These are phyloP conservation scores for Saturnispora sekii DNA, from an alignment of 805 yeast genomes.

Conservation along the genomic window DNA sequence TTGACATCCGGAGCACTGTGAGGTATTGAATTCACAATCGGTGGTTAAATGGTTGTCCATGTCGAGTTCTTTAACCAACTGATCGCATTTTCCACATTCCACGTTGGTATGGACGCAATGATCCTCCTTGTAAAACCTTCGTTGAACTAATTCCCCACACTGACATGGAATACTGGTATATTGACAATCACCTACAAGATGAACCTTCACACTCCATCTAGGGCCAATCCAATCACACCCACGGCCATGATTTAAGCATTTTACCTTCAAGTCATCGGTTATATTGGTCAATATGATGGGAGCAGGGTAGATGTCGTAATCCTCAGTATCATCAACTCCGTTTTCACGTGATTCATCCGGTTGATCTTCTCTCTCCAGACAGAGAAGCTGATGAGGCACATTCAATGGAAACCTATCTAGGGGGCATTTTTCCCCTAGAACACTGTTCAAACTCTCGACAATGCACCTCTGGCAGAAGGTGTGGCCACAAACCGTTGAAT, in stretches of 20 bases:
- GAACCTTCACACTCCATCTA: slow-evolving; percentile 49
- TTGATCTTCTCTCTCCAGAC: slow-evolving; percentile 1
- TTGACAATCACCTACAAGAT: slow-evolving; percentile 33
- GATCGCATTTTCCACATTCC: slow-evolving; percentile 31
- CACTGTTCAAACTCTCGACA: slow-evolving; percentile 32
- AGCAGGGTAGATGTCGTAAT: slow-evolving; percentile 35
- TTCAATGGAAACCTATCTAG: slow-evolving; percentile 45
- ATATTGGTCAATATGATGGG: slow-evolving; percentile 52
- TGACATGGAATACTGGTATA: slow-evolving; percentile 31
- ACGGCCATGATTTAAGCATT: slow-evolving; percentile 39
- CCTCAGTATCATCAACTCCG: slow-evolving; percentile 9
- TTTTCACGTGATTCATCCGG: background rate
- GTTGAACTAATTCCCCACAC: slow-evolving; percentile 17
- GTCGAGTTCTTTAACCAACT: slow-evolving; percentile 22
- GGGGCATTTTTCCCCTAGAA: slow-evolving; percentile 40
- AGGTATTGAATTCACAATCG: slow-evolving; percentile 33
- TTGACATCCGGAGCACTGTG: slow-evolving; percentile 32
- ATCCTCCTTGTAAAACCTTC: slow-evolving; percentile 9
- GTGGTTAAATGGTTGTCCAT: slow-evolving; percentile 28
- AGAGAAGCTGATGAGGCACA: slow-evolving; percentile 4
- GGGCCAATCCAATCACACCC: slow-evolving; percentile 53
- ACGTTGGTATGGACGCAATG: slow-evolving; percentile 32
- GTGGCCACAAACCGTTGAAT: slow-evolving; percentile 59
- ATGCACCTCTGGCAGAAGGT: slow-evolving; percentile 55
- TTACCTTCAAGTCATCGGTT: slow-evolving; percentile 49